Evolutionary conservation across 177 flowering plant species (phyloP).

Genomic region (Vitis hybrid): DNA sequence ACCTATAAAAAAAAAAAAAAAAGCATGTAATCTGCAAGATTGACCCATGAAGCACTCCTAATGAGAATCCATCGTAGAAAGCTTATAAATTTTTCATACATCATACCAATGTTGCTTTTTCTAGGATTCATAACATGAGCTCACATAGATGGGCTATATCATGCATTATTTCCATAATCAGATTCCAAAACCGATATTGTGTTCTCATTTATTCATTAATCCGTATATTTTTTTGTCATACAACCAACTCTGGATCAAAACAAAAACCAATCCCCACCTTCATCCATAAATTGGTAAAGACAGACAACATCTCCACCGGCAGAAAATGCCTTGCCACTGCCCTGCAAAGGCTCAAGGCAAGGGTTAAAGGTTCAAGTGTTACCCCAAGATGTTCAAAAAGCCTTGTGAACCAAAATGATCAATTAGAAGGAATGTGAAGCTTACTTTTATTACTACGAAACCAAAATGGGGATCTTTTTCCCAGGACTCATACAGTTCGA

Average conservation of each 20-base stretch:
- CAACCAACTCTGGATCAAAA: no score
- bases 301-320: conserved; percentile 39
- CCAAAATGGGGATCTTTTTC: not conserved
- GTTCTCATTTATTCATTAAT: no score
- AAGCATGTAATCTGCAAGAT: not conserved
- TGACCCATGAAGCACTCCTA: no score
- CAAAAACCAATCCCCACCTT: not conserved
- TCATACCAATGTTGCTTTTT: no score
- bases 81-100: no score
- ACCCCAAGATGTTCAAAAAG: not conserved
- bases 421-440: not conserved
- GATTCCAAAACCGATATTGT: no score
- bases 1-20: not conserved
- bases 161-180: no score
- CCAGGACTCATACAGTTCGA: not conserved
- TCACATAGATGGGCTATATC: no score
- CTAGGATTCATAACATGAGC: no score
- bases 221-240: no score
- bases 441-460: not conserved
- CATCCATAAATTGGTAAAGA: not conserved
- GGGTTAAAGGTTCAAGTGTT: not conserved
- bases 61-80: no score
- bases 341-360: conserved; percentile 19
- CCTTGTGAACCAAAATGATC: not conserved
- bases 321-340: conserved; percentile 39